Conservation (phyloP, 2,329 filamentous ascomycete genomes). For the Helotiales sp. region DNA sequence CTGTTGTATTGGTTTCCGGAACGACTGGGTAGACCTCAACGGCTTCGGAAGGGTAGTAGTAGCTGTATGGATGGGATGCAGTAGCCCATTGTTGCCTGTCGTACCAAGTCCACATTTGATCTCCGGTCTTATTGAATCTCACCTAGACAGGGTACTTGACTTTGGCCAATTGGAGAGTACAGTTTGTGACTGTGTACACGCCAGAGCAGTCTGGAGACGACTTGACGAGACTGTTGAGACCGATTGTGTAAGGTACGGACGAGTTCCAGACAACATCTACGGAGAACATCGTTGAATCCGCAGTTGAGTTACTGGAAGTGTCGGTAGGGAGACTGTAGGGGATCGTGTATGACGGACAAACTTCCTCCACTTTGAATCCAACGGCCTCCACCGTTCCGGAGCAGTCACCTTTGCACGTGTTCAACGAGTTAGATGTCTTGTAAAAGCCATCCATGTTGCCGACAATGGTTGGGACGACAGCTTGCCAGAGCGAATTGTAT, state of each 20-base stretch:
- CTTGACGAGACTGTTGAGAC: slow-evolving; percentile 6
- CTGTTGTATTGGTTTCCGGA: slow-evolving; percentile 5
- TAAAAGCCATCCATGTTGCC: not conserved
- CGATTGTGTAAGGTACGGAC: slow-evolving; percentile 9
- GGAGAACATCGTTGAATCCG: slow-evolving; percentile 3
- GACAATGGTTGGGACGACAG: slow-evolving; percentile 3
- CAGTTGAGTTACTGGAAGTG: not conserved
- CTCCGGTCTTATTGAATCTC: not conserved
- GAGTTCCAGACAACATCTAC: slow-evolving; percentile 6
- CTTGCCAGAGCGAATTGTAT: slow-evolving; percentile 11
- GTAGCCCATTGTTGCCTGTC: not conserved
- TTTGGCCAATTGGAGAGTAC: slow-evolving; percentile 7
- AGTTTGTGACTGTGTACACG: slow-evolving; percentile 3
- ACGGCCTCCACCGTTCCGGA: not conserved
- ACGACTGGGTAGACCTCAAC: not conserved
- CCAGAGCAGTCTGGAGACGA: not conserved
- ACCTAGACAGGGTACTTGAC: not conserved
- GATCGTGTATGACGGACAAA: not conserved
- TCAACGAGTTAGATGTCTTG: not conserved
- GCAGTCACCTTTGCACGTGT: slow-evolving; percentile 17
- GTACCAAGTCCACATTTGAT: not conserved
- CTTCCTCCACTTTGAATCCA: slow-evolving; percentile 8
- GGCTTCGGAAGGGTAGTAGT: not conserved
- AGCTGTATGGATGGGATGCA: not conserved
- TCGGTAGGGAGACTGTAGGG: slow-evolving; percentile 2